Percentiles rank a stretch among this genome's conserved stretches.
These are phyloP conservation scores for Cryphonectria carpinicola DNA, from an alignment of 2,329 filamentous ascomycete species.

Conservation along the genomic window DNA sequence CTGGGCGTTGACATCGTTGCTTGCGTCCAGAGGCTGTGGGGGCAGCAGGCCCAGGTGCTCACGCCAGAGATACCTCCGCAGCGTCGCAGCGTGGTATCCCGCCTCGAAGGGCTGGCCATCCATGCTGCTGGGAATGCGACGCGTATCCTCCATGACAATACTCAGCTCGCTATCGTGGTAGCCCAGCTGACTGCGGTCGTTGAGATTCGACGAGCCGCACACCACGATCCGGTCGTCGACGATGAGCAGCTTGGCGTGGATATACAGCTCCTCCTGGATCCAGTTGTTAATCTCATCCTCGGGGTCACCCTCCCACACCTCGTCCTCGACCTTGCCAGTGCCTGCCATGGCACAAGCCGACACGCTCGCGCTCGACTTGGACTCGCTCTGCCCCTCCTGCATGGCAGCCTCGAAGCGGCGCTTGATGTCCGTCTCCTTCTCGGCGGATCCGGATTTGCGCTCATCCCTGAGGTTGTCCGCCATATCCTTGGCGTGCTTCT, in stretches of 20 bases:
- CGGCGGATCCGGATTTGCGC: slow-evolving; percentile 44
- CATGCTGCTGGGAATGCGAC: slow-evolving; percentile 73
- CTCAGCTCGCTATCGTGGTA: slow-evolving; percentile 90
- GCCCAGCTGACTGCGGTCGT: slow-evolving; percentile 86
- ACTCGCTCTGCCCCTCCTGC: slow-evolving; percentile 41
- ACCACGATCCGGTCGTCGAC: slow-evolving; percentile 85
- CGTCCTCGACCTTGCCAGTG: slow-evolving; percentile 64
- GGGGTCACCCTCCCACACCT: slow-evolving; percentile 75
- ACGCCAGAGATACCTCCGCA: slow-evolving; percentile 83
- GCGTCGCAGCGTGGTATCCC: slow-evolving; percentile 78
- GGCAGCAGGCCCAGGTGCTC: slow-evolving; percentile 85
- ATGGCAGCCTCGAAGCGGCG: slow-evolving; percentile 55
- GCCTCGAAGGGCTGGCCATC: slow-evolving; percentile 76
- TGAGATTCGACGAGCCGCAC: slow-evolving; percentile 87
- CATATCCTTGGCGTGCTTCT: slow-evolving; percentile 39
- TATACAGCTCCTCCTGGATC: slow-evolving; percentile 94
- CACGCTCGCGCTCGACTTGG: slow-evolving; percentile 53
- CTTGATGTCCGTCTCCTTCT: slow-evolving; percentile 52
- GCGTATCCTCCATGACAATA: slow-evolving; percentile 86
- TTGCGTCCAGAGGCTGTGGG: slow-evolving; percentile 71
- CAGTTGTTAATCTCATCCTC: slow-evolving; percentile 84
- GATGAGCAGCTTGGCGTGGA: slow-evolving; percentile 90
- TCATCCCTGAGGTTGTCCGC: slow-evolving; percentile 40
- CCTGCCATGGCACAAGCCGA: slow-evolving; percentile 83
- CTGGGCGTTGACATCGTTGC: slow-evolving; percentile 71